A percentile compares a stretch with the other conserved stretches of the same genome.
These are phyloP conservation scores for Solanum pinnatisectum DNA, from an alignment of 257 asterid species.

Conservation along the genomic window DNA sequence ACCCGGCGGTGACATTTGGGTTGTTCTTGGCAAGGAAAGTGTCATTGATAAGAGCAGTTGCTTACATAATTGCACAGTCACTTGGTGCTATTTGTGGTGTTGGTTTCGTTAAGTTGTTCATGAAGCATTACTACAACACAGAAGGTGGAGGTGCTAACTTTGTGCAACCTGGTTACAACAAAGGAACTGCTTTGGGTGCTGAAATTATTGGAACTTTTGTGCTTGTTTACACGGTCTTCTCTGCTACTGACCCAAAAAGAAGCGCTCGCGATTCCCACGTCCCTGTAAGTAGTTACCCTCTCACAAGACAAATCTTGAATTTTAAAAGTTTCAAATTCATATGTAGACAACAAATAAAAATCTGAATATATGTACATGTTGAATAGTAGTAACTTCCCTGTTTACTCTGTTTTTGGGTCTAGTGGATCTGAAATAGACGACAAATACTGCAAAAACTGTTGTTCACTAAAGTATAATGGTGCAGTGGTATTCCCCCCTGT, in stretches of 20 bases:
- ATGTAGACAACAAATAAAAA: too few relatives aligned
- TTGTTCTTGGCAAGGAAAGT: slow-evolving; percentile 14
- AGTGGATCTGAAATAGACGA: background rate
- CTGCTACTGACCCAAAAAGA: background rate
- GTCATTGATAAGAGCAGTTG: slow-evolving; percentile 4
- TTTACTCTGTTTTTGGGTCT: background rate
- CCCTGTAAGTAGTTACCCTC: background rate
- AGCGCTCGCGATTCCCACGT: background rate
- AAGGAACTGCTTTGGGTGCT: background rate
- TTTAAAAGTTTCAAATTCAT: background rate
- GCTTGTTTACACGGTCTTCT: background rate
- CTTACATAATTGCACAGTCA: slow-evolving; percentile 1
- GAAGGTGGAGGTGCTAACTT: background rate
- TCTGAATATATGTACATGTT: too few relatives aligned
- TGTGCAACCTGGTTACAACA: background rate
- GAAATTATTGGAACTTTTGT: slow-evolving; percentile 2
- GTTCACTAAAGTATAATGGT: background rate
- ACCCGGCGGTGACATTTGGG: slow-evolving; percentile 11
- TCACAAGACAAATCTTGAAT: background rate
- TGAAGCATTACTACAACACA: background rate
- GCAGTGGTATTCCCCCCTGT: background rate
- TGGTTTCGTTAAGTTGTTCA: slow-evolving; percentile 8
- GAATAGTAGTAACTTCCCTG: background rate
- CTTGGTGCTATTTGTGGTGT: slow-evolving; percentile 15
- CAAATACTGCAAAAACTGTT: background rate